Evolutionary conservation across 495 filamentous ascomycete species (phyloP).

Genomic region (Talaromyces ruber): DNA sequence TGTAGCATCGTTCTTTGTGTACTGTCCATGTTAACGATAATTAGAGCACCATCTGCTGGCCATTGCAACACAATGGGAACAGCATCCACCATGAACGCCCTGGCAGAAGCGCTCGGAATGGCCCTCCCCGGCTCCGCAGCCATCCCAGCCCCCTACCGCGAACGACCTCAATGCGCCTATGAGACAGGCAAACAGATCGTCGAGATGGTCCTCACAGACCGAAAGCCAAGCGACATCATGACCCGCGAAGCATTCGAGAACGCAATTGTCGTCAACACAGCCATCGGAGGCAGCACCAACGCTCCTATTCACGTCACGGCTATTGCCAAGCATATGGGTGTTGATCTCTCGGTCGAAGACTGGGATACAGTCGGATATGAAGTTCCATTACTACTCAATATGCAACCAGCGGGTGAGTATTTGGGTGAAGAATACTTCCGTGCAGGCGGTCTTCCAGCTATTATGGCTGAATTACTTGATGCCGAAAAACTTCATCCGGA

Average conservation of each 20-base stretch:
- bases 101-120: slow-evolving; percentile 49
- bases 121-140: slow-evolving; percentile 45
- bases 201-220: slow-evolving; percentile 44
- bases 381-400: slow-evolving; percentile 43
- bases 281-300: slow-evolving; percentile 49
- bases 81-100: slow-evolving; percentile 49
- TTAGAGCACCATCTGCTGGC: slow-evolving; percentile 40
- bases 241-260: slow-evolving; percentile 48
- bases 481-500: slow-evolving; percentile 31
- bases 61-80: slow-evolving; percentile 53
- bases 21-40: neutral
- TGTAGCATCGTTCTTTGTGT: slow-evolving; percentile 1
- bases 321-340: slow-evolving; percentile 45
- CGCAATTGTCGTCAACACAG: slow-evolving; percentile 43
- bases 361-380: slow-evolving; percentile 43
- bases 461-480: slow-evolving; percentile 44
- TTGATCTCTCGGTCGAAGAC: slow-evolving; percentile 42
- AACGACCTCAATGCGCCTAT: slow-evolving; percentile 45
- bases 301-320: slow-evolving; percentile 49
- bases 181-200: slow-evolving; percentile 44
- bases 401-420: slow-evolving; percentile 45
- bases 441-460: slow-evolving; percentile 44
- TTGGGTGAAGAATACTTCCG: slow-evolving; percentile 46
- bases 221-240: slow-evolving; percentile 49
- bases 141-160: slow-evolving; percentile 44